Evolutionary conservation across 2,329 filamentous ascomycete species (phyloP), one percentile per base, ranked within the genome.

Genomic region (Aureobasidium sp.): DNA sequence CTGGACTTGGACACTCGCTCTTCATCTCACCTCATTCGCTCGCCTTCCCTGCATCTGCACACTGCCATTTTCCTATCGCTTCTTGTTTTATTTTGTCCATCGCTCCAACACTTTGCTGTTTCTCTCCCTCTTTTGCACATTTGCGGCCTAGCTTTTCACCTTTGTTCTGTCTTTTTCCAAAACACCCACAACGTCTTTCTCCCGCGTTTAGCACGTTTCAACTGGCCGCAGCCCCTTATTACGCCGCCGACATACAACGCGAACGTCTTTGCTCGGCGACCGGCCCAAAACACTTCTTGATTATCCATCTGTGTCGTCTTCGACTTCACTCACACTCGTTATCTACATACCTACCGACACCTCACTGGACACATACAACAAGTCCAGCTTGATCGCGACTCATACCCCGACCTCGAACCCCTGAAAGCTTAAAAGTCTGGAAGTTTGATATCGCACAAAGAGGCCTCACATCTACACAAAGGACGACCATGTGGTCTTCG

Each of bases 401-500:
- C 39, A 15, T 15, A 41, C 25, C 22, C 44, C 14, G 36, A 11
- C 57, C 25, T 60, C 34, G 56, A 59, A 60, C 44, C 44, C 45
- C 34, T 51, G 25, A 51, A 49, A 60, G 20, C 27, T 37, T 45
- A 49, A 60, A 41, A 51, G 45, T 42, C n/a, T 59, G 56, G 44
- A 59, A 39, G 20, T 39, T 34, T 59, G 17, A 51, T 41, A 41
- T 37, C 36, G 37, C 45, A 51, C 14, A 49, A 42, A 55, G 51
- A 45, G 34, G 57, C n/a, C 34, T 22, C n/a, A 27, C 45, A 22
- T 31, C n/a, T 27, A 34, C 44, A 51, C 20, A 51, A 31, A 60
- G 29, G 34, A 17, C 57, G 45, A 51, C 57, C 48, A 74, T 74
- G 72, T 68, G 69, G 64, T 68, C 67, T 55, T 65, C 61, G 55